Evolutionary conservation across 148 eudicot genomes (phyloP).

Genomic region (Talinum fruticosum): DNA sequence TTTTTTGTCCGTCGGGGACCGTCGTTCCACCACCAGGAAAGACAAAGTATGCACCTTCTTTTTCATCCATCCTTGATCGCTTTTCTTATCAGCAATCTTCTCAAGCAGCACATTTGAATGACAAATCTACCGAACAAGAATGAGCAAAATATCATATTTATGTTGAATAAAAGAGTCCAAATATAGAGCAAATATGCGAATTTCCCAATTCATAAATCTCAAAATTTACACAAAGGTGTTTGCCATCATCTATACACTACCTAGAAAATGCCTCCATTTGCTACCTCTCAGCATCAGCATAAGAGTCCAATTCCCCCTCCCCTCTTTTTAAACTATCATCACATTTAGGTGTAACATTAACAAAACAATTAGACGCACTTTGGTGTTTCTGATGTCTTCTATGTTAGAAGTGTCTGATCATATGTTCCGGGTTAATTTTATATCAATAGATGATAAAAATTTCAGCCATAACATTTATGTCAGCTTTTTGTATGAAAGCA

Average conservation of each 20-base stretch:
- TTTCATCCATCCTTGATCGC: conserved; percentile 99
- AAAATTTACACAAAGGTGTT: neutral
- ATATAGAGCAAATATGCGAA: neutral
- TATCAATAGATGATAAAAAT: too few relatives aligned
- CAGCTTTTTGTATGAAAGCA: too few relatives aligned
- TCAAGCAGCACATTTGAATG: conserved; percentile 91
- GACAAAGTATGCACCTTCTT: conserved; percentile 80
- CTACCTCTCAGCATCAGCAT: neutral
- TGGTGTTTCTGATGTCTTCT: neutral
- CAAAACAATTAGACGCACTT: neutral
- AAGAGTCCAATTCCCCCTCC: neutral
- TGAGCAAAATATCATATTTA: neutral
- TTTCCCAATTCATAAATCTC: neutral
- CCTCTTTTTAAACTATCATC: too few relatives aligned
- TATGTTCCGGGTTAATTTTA: neutral
- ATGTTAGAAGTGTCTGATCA: neutral
- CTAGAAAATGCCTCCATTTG: neutral
- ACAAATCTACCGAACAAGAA: conserved; percentile 65
- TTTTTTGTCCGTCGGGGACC: conserved; percentile 91
- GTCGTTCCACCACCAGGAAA: conserved; percentile 99
- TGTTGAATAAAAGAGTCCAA: neutral
- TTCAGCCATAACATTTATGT: too few relatives aligned
- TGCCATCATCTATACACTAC: neutral
- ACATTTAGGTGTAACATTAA: neutral
- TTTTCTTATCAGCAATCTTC: conserved; percentile 96